phyloP scores from a whole-genome alignment of 345 rosid species.

The Diplotaxis tenuifolia region DNA sequence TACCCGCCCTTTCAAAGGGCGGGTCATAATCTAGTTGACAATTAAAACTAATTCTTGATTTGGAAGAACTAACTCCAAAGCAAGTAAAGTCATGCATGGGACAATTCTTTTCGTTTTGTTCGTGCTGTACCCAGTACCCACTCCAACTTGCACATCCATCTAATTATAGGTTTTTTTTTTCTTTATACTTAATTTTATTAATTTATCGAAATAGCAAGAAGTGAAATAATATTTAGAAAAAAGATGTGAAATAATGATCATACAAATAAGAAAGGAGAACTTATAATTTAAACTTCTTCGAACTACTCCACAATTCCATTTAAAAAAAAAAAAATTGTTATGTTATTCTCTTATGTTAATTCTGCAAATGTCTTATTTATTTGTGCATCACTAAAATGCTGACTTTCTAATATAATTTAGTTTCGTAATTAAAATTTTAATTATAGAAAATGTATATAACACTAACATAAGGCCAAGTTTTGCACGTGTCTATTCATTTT shows the following conservation, averaged over 20 bases:
- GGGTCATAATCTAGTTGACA: neutral
- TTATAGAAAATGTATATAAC: neutral
- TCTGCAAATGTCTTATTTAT: too few relatives aligned
- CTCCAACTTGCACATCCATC: conserved; percentile 17
- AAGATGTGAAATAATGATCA: neutral
- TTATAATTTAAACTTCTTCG: too few relatives aligned
- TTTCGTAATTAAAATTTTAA: too few relatives aligned
- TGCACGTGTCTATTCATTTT: neutral
- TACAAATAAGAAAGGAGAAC: too few relatives aligned
- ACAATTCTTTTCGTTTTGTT: conserved; percentile 29
- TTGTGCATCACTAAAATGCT: too few relatives aligned
- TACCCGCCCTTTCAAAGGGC: too few relatives aligned
- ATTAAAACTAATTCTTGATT: conserved; percentile 32
- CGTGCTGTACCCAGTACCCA: conserved; percentile 27
- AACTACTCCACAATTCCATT: too few relatives aligned
- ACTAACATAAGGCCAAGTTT: neutral
- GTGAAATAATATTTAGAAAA: neutral
- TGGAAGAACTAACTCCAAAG: conserved; percentile 31
- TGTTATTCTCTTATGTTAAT: too few relatives aligned
- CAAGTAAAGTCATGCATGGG: conserved; percentile 33
- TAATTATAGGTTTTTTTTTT: neutral
- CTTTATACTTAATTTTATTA: neutral
- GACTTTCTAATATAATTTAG: too few relatives aligned
- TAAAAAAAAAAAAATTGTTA: too few relatives aligned
- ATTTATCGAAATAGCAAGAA: neutral